These are phyloP conservation scores for Mortierella sp. DNA, from an alignment of 371 early-diverging fungal genomes.

Conservation along the genomic window DNA sequence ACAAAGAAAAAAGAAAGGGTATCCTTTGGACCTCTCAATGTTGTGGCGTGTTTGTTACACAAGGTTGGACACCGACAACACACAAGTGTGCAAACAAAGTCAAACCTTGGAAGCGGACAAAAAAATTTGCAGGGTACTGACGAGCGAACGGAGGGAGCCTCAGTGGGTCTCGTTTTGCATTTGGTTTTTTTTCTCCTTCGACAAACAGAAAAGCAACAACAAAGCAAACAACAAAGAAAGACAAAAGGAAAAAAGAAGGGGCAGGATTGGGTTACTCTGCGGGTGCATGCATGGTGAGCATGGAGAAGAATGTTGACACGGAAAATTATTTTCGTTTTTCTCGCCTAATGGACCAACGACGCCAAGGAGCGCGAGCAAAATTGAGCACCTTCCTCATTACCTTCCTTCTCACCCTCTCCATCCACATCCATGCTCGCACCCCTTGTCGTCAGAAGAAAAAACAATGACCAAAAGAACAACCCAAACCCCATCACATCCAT, in stretches of 20 bases:
- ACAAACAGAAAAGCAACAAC: not conserved
- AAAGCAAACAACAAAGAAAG: not conserved
- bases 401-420: not conserved
- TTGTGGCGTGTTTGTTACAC: constrained; percentile 15
- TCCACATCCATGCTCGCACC: too few relatives aligned
- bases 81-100: constrained; percentile 5
- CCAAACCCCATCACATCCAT: not conserved
- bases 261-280: not conserved
- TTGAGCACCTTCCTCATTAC: not conserved
- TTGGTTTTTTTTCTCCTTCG: not conserved
- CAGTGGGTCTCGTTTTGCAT: not conserved
- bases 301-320: constrained; percentile 10
- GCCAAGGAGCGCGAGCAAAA: constrained; percentile 9
- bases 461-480: not conserved
- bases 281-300: constrained; percentile 1
- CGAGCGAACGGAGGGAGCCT: not conserved
- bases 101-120: constrained; percentile 8
- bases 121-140: constrained; percentile 31
- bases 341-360: not conserved
- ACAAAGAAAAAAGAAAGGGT: not conserved
- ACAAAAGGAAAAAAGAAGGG: not conserved
- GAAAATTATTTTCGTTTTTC: not conserved
- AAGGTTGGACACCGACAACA: constrained; percentile 24
- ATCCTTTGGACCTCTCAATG: not conserved
- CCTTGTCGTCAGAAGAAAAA: not conserved